phyloP scores from a whole-genome alignment of 305 asterid species.

The Rubia occidens region DNA sequence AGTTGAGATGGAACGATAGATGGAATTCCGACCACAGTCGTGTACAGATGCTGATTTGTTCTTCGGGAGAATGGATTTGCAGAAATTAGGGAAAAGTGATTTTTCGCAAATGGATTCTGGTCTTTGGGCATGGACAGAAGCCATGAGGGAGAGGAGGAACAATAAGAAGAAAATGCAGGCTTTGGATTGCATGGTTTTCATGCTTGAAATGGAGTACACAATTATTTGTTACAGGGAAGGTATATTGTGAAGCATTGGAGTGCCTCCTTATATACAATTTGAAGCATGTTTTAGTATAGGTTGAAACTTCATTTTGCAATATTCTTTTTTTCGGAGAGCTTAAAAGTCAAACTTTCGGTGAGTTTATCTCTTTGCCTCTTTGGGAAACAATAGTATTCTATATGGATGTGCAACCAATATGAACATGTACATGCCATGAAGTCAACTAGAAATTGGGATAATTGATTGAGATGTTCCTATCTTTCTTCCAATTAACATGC shows the following conservation, averaged over 20 bases:
- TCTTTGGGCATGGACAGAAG: neutral
- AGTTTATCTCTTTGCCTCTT: neutral
- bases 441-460: neutral
- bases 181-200: conserved; percentile 1
- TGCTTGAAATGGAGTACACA: neutral
- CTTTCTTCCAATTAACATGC: neutral
- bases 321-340: neutral
- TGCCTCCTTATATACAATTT: neutral
- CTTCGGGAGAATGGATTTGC: conserved; percentile 11
- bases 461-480: neutral
- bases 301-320: too few species aligned
- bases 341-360: neutral
- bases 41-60: conserved; percentile 17
- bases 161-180: neutral
- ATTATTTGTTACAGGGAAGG: neutral
- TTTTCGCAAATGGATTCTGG: conserved; percentile 10
- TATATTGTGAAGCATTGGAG: neutral
- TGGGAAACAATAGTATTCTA: neutral
- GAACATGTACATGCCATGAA: neutral
- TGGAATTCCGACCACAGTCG: conserved; percentile 14
- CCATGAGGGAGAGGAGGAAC: neutral
- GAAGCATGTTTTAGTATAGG: neutral
- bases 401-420: neutral
- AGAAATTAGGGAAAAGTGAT: conserved; percentile 14
- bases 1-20: conserved; percentile 15